Evolutionary conservation across 306 rosid genomes (phyloP).

Genomic region (Pyrus betulifolia): DNA sequence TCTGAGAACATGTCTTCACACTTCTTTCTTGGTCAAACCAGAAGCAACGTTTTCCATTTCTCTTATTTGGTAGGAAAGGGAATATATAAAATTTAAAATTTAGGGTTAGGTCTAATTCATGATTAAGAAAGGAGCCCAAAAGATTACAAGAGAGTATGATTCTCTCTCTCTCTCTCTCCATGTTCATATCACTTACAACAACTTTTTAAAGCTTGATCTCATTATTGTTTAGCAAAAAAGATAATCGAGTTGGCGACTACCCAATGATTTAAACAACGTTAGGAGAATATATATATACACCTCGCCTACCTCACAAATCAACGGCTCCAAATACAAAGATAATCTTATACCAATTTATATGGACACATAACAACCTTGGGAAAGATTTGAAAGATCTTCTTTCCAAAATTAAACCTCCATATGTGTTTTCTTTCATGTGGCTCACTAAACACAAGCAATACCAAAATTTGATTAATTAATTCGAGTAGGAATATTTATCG

Average conservation of each 20-base stretch:
- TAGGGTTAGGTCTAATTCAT: slow-evolving; percentile 35
- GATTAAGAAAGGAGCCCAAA: slow-evolving; percentile 36
- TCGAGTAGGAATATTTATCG: slow-evolving; percentile 50
- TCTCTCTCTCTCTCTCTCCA: slow-evolving; percentile 2
- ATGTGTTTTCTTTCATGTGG: slow-evolving; percentile 32
- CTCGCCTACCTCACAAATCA: not conserved
- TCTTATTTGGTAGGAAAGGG: slow-evolving; percentile 14
- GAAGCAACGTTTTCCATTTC: not conserved
- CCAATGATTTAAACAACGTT: slow-evolving; percentile 38
- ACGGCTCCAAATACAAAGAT: not conserved
- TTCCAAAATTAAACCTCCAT: slow-evolving; percentile 18
- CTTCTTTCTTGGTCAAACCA: slow-evolving; percentile 18
- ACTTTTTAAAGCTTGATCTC: slow-evolving; percentile 6
- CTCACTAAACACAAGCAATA: slow-evolving; percentile 10
- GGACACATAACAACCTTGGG: slow-evolving; percentile 38
- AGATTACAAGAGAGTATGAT: slow-evolving; percentile 27
- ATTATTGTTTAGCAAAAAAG: slow-evolving; percentile 18
- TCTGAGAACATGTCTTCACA: not conserved
- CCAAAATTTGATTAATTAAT: slow-evolving; percentile 6
- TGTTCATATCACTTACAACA: slow-evolving; percentile 34
- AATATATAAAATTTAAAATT: slow-evolving; percentile 7
- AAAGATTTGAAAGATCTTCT: slow-evolving; percentile 55
- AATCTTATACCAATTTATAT: slow-evolving; percentile 29
- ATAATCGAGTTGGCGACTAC: slow-evolving; percentile 19
- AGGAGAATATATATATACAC: not conserved